Evolutionary conservation across 2,329 filamentous ascomycete species (phyloP).

Genomic region (Pseudopithomyces maydicus): DNA sequence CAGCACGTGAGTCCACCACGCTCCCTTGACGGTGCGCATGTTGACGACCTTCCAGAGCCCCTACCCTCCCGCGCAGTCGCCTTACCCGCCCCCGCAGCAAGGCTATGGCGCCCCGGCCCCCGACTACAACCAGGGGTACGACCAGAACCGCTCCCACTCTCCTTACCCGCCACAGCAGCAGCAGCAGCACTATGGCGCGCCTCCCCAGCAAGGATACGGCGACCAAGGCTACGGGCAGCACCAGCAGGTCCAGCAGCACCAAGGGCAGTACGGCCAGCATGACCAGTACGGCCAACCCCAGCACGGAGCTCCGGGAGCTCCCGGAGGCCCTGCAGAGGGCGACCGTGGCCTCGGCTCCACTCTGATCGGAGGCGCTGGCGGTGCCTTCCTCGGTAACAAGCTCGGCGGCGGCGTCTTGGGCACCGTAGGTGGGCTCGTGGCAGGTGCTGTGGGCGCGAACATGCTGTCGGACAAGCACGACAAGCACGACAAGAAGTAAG

Average conservation of each 20-base stretch:
- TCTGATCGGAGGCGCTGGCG: constrained; percentile 58
- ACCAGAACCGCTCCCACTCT: constrained; percentile 42
- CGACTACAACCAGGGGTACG: constrained; percentile 39
- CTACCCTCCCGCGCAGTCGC: constrained; percentile 36
- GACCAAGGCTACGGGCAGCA: constrained; percentile 41
- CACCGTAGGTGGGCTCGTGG: constrained; percentile 57
- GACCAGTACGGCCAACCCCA: constrained; percentile 48
- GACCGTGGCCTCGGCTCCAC: constrained; percentile 64
- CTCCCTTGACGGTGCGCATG: neutral
- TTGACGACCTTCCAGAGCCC: constrained; percentile 22
- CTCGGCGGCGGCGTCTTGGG: constrained; percentile 59
- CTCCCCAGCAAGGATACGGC: constrained; percentile 29
- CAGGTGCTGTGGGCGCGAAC: constrained; percentile 62
- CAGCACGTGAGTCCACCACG: constrained; percentile 13
- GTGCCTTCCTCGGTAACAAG: constrained; percentile 61
- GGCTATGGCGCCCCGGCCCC: constrained; percentile 33
- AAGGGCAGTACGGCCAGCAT: constrained; percentile 8
- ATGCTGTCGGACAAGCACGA: constrained; percentile 54
- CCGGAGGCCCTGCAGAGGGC: constrained; percentile 46
- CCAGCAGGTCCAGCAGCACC: constrained; percentile 31
- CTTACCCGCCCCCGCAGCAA: constrained; percentile 35
- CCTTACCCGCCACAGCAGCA: constrained; percentile 38
- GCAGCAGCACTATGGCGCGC: constrained; percentile 24
- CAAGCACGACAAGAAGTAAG: constrained; percentile 48
- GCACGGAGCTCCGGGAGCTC: constrained; percentile 28